Evolutionary conservation across 371 early-diverging fungal species (phyloP).

Genomic region (Syncephalastrum monosporum): DNA sequence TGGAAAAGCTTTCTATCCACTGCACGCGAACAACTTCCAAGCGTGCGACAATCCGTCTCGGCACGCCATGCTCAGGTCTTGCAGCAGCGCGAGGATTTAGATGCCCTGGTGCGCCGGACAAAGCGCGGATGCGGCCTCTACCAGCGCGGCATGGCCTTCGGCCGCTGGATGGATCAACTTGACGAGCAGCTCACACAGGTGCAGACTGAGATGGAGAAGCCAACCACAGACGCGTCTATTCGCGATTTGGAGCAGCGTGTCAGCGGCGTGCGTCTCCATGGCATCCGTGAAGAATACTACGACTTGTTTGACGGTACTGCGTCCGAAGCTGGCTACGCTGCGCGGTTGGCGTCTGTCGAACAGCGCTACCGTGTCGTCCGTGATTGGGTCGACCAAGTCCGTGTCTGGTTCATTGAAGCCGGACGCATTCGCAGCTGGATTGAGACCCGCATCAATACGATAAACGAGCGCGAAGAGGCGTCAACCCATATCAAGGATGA

Average conservation of each 20-base stretch:
- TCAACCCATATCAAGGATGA: slow-evolving; percentile 12
- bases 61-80: slow-evolving; percentile 7
- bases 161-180: slow-evolving; percentile 24
- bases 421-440: slow-evolving; percentile 53
- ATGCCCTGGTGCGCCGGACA: slow-evolving; percentile 14
- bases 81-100: slow-evolving; percentile 8
- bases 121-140: slow-evolving; percentile 21
- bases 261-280: slow-evolving; percentile 29
- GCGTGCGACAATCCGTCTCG: slow-evolving; percentile 12
- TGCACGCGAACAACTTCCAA: slow-evolving; percentile 11
- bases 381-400: slow-evolving; percentile 53
- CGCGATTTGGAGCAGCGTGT: slow-evolving; percentile 35
- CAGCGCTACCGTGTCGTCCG: slow-evolving; percentile 32
- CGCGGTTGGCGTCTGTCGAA: slow-evolving; percentile 24
- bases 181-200: slow-evolving; percentile 41
- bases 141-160: slow-evolving; percentile 36
- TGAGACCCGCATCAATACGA: slow-evolving; percentile 32
- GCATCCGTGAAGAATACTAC: slow-evolving; percentile 26
- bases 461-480: slow-evolving; percentile 30
- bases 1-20: slow-evolving; percentile 28
- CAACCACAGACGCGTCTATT: slow-evolving; percentile 33
- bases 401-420: slow-evolving; percentile 55
- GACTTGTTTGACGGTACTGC: slow-evolving; percentile 21
- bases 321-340: slow-evolving; percentile 13
- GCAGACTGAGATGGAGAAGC: slow-evolving; percentile 34